phyloP scores from a whole-genome alignment of 2,329 filamentous ascomycete genomes.

The Karstenula rhodostoma region DNA sequence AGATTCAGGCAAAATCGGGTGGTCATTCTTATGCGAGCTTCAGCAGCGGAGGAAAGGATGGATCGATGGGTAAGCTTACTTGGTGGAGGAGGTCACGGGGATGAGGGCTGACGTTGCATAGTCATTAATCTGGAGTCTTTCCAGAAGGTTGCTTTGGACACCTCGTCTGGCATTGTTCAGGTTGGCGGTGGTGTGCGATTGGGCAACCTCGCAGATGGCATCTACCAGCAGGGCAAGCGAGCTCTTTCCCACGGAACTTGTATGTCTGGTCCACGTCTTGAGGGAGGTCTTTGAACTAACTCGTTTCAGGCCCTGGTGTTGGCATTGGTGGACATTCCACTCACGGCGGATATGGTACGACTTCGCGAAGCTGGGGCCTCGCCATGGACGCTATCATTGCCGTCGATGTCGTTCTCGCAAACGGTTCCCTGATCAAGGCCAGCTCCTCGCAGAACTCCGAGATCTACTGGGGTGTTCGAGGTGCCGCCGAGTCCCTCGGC shows the following conservation, averaged over 20 bases:
- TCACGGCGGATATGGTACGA: conserved; percentile 44
- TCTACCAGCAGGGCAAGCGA: conserved; percentile 9
- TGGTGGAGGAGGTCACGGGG: background rate
- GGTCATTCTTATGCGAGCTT: conserved; percentile 69
- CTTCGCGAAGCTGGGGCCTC: conserved; percentile 47
- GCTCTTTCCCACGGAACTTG: conserved; percentile 12
- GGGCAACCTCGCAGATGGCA: conserved; percentile 34
- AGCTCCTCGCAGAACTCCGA: conserved; percentile 44
- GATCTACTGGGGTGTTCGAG: conserved; percentile 53
- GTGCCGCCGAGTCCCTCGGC: conserved; percentile 54
- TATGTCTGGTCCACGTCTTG: background rate
- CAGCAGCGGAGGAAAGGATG: conserved; percentile 59
- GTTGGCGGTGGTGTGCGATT: conserved; percentile 61
- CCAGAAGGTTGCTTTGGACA: conserved; percentile 54
- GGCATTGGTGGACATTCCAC: conserved; percentile 48
- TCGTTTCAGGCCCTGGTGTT: conserved; percentile 47
- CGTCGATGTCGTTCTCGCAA: conserved; percentile 50
- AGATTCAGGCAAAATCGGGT: conserved; percentile 70
- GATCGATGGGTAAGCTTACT: conserved; percentile 25
- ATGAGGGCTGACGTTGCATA: conserved; percentile 1
- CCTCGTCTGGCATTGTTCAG: conserved; percentile 51
- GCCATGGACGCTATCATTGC: conserved; percentile 46
- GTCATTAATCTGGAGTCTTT: conserved; percentile 58
- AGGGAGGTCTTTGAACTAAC: background rate
- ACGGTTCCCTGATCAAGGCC: conserved; percentile 49